Evolutionary conservation across 2,329 filamentous ascomycete genomes (phyloP).

Genomic region (Hirsutella thompsonii): DNA sequence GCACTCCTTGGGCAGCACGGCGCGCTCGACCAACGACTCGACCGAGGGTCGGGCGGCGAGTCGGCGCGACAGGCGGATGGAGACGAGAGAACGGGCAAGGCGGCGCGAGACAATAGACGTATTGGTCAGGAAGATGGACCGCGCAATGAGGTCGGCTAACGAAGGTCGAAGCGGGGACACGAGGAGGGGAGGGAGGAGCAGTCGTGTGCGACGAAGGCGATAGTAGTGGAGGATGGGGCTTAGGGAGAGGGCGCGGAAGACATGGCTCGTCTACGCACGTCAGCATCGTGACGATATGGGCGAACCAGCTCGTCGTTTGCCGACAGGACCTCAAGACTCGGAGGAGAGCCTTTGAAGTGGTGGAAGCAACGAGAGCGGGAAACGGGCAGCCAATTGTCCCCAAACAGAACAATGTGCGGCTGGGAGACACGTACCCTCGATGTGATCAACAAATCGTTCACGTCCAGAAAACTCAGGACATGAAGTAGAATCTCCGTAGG

Average conservation of each 20-base stretch:
- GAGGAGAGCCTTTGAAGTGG: neutral
- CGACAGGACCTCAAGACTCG: too few relatives aligned
- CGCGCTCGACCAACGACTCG: slow-evolving; percentile 46
- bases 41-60: slow-evolving; percentile 47
- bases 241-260: slow-evolving; percentile 47
- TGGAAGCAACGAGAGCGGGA: too few relatives aligned
- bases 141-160: slow-evolving; percentile 46
- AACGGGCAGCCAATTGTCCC: neutral
- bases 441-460: slow-evolving; percentile 39
- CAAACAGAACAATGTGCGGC: too few relatives aligned
- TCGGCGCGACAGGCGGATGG: slow-evolving; percentile 50
- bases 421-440: slow-evolving; percentile 35
- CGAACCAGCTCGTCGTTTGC: neutral
- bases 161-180: slow-evolving; percentile 44
- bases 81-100: slow-evolving; percentile 49
- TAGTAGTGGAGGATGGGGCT: slow-evolving; percentile 52
- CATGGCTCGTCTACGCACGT: slow-evolving; percentile 40
- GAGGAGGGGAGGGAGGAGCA: slow-evolving; percentile 41
- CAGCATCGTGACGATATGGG: neutral
- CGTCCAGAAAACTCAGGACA: slow-evolving; percentile 42
- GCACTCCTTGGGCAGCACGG: slow-evolving; percentile 53
- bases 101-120: slow-evolving; percentile 52
- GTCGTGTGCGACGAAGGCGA: slow-evolving; percentile 45
- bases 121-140: slow-evolving; percentile 53
- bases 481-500: slow-evolving; percentile 45